phyloP scores from a whole-genome alignment of 805 yeast genomes.

The Wickerhamiella kazuoi region DNA sequence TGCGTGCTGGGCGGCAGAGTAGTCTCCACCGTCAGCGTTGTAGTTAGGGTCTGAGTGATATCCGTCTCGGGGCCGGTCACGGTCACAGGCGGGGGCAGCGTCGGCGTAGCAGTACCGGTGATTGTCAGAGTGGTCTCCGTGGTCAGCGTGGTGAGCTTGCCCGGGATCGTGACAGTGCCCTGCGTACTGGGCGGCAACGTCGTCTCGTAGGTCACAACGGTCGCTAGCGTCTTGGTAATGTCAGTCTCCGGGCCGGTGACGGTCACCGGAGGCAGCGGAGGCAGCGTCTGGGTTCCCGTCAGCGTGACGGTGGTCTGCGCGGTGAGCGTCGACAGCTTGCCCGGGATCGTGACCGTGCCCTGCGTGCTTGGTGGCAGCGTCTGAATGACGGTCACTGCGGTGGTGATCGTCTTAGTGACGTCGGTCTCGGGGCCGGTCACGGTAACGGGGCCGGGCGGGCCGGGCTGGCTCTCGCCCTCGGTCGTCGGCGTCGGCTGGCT shows the following conservation, averaged over 20 bases:
- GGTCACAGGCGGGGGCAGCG: background rate
- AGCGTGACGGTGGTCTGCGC: too few species aligned
- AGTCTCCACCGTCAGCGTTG: background rate
- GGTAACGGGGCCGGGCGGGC: too few species aligned
- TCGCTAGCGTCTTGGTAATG: background rate
- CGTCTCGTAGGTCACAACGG: background rate
- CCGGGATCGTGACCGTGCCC: too few species aligned
- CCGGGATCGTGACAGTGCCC: background rate
- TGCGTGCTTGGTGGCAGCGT: too few species aligned
- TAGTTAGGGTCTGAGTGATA: background rate
- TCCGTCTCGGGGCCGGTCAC: background rate
- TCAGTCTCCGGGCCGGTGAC: background rate
- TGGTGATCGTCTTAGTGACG: too few species aligned
- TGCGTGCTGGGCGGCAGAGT: background rate
- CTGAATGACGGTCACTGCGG: too few species aligned
- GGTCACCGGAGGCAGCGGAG: too few species aligned
- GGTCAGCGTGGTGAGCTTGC: background rate
- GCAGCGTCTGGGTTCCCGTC: too few species aligned
- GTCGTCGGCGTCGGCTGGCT: too few species aligned
- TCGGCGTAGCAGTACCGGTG: background rate
- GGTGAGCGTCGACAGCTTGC: too few species aligned
- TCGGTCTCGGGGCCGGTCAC: background rate
- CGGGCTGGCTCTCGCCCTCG: too few species aligned
- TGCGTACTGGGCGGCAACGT: background rate
- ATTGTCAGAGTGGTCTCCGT: background rate